Evolutionary conservation across 768 basidiomycete genomes (phyloP).

Genomic region (Lactarius hatsudake): DNA sequence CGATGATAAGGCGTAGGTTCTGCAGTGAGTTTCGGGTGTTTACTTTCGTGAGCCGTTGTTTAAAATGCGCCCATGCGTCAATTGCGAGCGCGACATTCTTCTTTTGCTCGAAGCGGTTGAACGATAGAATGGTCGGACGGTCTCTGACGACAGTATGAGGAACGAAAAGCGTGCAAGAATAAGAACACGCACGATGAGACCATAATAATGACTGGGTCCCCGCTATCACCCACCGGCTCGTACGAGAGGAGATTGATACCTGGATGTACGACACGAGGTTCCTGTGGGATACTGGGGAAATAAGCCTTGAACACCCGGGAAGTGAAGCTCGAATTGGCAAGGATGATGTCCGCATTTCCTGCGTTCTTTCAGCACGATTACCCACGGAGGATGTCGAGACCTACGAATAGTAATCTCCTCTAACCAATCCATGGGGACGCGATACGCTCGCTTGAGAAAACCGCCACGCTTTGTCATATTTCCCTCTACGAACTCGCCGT

Average conservation of each 20-base stretch:
- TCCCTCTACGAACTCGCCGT: constrained; percentile 63
- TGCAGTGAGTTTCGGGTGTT: constrained; percentile 27
- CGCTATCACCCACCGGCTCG: constrained; percentile 40
- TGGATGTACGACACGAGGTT: constrained; percentile 87
- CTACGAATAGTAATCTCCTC: constrained; percentile 88
- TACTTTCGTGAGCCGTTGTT: constrained; percentile 30
- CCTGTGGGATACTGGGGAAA: constrained; percentile 62
- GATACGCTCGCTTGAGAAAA: constrained; percentile 72
- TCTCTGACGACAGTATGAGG: constrained; percentile 38
- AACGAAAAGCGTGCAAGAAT: neutral
- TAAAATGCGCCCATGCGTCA: constrained; percentile 64
- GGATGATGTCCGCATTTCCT: constrained; percentile 88
- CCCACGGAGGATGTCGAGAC: constrained; percentile 30
- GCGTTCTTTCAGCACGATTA: constrained; percentile 10
- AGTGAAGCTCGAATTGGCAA: constrained; percentile 92
- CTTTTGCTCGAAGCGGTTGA: constrained; percentile 96
- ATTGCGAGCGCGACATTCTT: constrained; percentile 88
- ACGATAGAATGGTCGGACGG: constrained; percentile 74
- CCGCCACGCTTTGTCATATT: constrained; percentile 41
- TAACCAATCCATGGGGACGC: constrained; percentile 84
- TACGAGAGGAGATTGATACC: constrained; percentile 86
- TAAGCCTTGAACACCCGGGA: constrained; percentile 73
- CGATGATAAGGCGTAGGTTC: constrained; percentile 69
- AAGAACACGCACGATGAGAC: constrained; percentile 55
- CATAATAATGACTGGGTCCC: constrained; percentile 51